These are phyloP conservation scores for Citrus australasica DNA, from an alignment of 345 rosid species.

Conservation along the genomic window DNA sequence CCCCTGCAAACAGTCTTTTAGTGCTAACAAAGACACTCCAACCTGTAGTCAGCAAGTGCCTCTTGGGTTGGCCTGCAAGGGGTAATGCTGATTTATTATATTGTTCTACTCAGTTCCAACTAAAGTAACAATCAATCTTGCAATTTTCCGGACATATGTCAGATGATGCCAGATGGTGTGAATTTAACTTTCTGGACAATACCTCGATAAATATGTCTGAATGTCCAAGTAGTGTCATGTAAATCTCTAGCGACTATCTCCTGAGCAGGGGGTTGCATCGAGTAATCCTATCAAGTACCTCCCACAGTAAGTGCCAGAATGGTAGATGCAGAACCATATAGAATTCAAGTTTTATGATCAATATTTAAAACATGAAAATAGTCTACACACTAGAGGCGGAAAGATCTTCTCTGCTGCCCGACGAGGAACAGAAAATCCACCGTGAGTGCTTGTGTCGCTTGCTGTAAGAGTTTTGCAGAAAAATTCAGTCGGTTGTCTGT, in stretches of 20 bases:
- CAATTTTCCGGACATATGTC: background rate
- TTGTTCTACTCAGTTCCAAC: background rate
- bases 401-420: slow-evolving; percentile 97
- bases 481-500: slow-evolving; percentile 82
- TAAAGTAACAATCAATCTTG: background rate
- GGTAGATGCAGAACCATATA: background rate
- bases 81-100: slow-evolving; percentile 3
- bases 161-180: background rate
- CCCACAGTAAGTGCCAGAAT: slow-evolving; percentile 12
- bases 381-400: slow-evolving; percentile 70
- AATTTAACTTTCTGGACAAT: slow-evolving; percentile 6
- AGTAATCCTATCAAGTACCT: slow-evolving; percentile 36
- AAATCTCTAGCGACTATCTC: slow-evolving; percentile 53
- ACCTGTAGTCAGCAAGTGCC: slow-evolving; percentile 89
- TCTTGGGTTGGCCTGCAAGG: slow-evolving; percentile 79
- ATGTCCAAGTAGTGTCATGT: slow-evolving; percentile 54
- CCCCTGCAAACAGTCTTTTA: slow-evolving; percentile 90
- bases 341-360: background rate
- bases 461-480: slow-evolving; percentile 98
- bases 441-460: slow-evolving; percentile 95
- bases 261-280: slow-evolving; percentile 68
- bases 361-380: background rate
- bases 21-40: slow-evolving; percentile 97
- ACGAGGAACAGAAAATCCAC: slow-evolving; percentile 97
- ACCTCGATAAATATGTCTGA: slow-evolving; percentile 66